Conservation (phyloP, 805 yeast genomes). For the Yarrowia alimentaria region DNA sequence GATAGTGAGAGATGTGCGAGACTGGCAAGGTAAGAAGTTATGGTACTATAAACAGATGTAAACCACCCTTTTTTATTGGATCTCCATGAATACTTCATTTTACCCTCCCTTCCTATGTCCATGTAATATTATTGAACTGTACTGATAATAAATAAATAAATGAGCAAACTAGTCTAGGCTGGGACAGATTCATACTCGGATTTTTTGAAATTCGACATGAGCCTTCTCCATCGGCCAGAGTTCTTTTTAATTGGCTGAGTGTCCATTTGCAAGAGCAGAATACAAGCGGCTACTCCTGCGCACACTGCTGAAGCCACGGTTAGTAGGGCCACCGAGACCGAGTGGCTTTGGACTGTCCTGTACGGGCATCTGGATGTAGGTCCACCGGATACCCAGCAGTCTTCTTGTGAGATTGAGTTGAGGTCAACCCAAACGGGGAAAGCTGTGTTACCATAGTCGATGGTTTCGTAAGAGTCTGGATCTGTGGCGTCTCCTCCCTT, state of each 20-base stretch:
- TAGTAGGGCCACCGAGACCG: conserved; percentile 60
- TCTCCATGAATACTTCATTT: too few species aligned
- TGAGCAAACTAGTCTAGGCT: conserved; percentile 44
- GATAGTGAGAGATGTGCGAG: conserved; percentile 1
- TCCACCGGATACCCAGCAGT: conserved; percentile 88
- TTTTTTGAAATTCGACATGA: conserved; percentile 54
- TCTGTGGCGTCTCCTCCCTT: conserved; percentile 21
- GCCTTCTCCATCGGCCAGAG: conserved; percentile 61
- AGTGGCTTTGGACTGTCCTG: conserved; percentile 50
- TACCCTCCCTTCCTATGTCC: too few species aligned
- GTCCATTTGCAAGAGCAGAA: conserved; percentile 56
- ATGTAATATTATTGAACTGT: conserved; percentile 30
- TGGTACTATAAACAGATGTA: too few species aligned
- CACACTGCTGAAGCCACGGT: conserved; percentile 67
- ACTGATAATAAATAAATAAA: conserved; percentile 34
- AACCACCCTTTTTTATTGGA: too few species aligned
- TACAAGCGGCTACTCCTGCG: conserved; percentile 49
- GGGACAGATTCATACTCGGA: conserved; percentile 87
- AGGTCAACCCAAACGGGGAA: conserved; percentile 72
- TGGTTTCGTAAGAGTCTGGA: conserved; percentile 12
- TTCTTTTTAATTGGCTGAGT: conserved; percentile 69
- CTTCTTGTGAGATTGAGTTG: conserved; percentile 67
- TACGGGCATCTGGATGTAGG: conserved; percentile 78
- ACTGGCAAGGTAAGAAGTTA: too few species aligned
- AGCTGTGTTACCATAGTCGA: conserved; percentile 32